Evolutionary conservation across 2,329 filamentous ascomycete genomes (phyloP).

Genomic region (Diaporthe vexans): DNA sequence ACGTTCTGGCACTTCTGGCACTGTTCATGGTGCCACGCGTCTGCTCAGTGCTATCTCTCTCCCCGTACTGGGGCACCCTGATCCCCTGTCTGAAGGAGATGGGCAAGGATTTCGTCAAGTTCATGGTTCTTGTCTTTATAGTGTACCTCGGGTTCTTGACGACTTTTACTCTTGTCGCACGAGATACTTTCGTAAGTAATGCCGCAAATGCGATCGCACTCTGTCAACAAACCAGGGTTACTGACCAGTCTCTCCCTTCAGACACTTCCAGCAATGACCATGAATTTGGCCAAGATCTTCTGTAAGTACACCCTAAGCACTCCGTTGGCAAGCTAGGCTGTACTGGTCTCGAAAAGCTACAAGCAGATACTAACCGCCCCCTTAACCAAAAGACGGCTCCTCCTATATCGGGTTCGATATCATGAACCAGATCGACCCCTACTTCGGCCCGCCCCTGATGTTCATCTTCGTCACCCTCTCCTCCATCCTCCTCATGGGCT

Average conservation of each 20-base stretch:
- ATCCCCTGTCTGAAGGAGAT: slow-evolving; percentile 95
- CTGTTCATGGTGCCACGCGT: slow-evolving; percentile 91
- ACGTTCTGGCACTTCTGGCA: slow-evolving; percentile 90
- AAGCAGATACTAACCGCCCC: background rate
- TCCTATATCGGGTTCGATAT: slow-evolving; percentile 81
- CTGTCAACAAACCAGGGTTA: background rate
- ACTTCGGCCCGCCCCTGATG: slow-evolving; percentile 73
- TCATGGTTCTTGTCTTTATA: slow-evolving; percentile 82
- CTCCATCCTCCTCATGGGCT: slow-evolving; percentile 84
- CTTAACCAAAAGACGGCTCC: slow-evolving; percentile 67
- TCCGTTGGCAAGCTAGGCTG: background rate
- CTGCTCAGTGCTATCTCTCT: slow-evolving; percentile 87
- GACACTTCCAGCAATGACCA: slow-evolving; percentile 68
- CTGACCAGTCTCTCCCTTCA: slow-evolving; percentile 61
- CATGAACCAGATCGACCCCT: slow-evolving; percentile 71
- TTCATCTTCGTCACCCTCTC: slow-evolving; percentile 83
- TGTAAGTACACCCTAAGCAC: slow-evolving; percentile 50
- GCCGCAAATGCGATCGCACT: background rate
- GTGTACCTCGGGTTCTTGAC: slow-evolving; percentile 90
- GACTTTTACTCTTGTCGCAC: slow-evolving; percentile 84
- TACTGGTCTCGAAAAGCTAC: too few relatives aligned
- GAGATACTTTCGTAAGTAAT: slow-evolving; percentile 67
- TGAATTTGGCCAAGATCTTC: slow-evolving; percentile 84
- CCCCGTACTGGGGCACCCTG: slow-evolving; percentile 90
- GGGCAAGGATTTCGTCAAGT: slow-evolving; percentile 90